Evolutionary conservation across 2,329 filamentous ascomycete species (phyloP).

Genomic region (Aspergillus japonicus): DNA sequence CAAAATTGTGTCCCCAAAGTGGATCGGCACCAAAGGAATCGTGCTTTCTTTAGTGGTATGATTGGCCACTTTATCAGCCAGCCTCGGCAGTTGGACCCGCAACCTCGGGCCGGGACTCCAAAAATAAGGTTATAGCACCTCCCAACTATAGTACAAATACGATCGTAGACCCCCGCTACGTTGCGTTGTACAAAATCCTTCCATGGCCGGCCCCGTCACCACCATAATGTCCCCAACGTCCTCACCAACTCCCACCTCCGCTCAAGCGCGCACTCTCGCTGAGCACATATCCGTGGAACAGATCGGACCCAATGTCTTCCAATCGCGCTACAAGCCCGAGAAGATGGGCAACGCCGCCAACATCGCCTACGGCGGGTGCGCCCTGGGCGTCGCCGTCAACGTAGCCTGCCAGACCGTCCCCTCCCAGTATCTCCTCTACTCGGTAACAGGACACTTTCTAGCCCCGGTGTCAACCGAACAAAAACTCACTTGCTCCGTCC

Average conservation of each 20-base stretch:
- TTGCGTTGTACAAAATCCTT: too few species aligned
- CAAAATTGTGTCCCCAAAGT: too few species aligned
- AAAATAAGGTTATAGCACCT: too few species aligned
- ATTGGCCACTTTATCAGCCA: too few species aligned
- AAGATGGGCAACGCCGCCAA: slow-evolving; percentile 8
- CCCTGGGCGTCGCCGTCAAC: slow-evolving; percentile 7
- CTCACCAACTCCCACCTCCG: background rate
- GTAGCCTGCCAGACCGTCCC: slow-evolving; percentile 9
- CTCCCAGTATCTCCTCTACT: slow-evolving; percentile 3
- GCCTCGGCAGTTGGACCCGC: too few species aligned
- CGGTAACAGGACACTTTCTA: slow-evolving; percentile 4
- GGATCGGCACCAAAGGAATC: too few species aligned
- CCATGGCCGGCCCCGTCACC: too few species aligned
- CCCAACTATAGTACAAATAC: too few species aligned
- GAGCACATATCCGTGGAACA: slow-evolving; percentile 4
- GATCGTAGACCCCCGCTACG: too few species aligned
- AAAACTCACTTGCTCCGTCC: background rate
- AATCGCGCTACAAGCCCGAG: slow-evolving; percentile 2
- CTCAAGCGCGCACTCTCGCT: background rate
- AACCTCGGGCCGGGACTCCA: too few species aligned
- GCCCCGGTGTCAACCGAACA: slow-evolving; percentile 1
- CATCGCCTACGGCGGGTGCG: slow-evolving; percentile 10
- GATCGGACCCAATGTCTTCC: background rate
- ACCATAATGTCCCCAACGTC: background rate
- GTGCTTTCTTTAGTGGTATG: too few species aligned